These are phyloP conservation scores for Rhizodiscina lignyota DNA, from an alignment of 495 filamentous ascomycete species.

Conservation along the genomic window DNA sequence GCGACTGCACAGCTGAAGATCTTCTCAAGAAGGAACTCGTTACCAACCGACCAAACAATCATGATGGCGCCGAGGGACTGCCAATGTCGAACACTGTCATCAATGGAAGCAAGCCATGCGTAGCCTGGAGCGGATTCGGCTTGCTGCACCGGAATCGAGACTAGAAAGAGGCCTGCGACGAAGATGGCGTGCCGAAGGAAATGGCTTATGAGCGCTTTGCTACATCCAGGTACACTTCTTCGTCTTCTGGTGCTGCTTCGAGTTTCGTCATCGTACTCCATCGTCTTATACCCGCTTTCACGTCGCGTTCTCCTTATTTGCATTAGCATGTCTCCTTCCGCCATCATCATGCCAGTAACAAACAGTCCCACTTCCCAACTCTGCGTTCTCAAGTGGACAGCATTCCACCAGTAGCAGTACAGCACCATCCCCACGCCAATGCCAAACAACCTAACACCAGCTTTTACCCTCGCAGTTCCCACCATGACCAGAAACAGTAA, in stretches of 20 bases:
- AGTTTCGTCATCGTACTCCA: too few relatives aligned
- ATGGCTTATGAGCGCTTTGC: too few relatives aligned
- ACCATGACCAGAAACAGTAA: slow-evolving; percentile 27
- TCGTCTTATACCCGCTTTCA: neutral
- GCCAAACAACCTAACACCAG: slow-evolving; percentile 16
- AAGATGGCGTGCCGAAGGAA: slow-evolving; percentile 1
- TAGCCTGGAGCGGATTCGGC: slow-evolving; percentile 7
- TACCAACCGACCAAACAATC: slow-evolving; percentile 2
- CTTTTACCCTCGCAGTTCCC: slow-evolving; percentile 12
- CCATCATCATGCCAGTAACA: slow-evolving; percentile 26
- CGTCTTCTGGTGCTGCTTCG: too few relatives aligned
- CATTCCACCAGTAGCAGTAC: slow-evolving; percentile 12
- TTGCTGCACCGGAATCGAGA: slow-evolving; percentile 7
- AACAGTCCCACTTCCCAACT: slow-evolving; percentile 31
- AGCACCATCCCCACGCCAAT: slow-evolving; percentile 8
- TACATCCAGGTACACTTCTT: too few relatives aligned
- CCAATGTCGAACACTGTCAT: slow-evolving; percentile 3
- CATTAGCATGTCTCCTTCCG: slow-evolving; percentile 20
- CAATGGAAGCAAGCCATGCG: slow-evolving; percentile 1
- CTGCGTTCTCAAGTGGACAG: slow-evolving; percentile 22
- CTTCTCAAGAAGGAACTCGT: slow-evolving; percentile 1
- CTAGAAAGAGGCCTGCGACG: slow-evolving; percentile 6
- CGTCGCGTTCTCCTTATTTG: neutral
- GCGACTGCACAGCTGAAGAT: slow-evolving; percentile 5
- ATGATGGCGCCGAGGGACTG: slow-evolving; percentile 5